A percentile compares a stretch with the other conserved stretches of the same genome.
phyloP scores from a whole-genome alignment of 345 rosid species.

The Combretum micranthum region DNA sequence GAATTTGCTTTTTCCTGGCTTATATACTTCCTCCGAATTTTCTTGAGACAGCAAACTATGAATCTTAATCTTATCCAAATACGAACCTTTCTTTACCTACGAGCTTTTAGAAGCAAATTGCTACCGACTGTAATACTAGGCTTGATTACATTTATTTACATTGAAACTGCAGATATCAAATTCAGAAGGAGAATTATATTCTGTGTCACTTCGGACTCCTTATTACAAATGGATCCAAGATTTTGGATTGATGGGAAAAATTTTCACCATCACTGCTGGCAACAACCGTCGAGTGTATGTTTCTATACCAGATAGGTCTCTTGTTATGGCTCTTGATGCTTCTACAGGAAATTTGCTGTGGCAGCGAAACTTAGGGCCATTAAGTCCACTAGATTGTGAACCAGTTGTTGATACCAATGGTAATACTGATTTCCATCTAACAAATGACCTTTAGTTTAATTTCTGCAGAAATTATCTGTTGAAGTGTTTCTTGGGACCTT shows the following conservation, averaged over 20 bases:
- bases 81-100: no score
- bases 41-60: no score
- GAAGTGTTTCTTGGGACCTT: background rate
- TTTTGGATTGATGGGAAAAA: slow-evolving; percentile 48
- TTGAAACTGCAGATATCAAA: slow-evolving; percentile 54
- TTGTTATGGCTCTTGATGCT: slow-evolving; percentile 54
- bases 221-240: slow-evolving; percentile 73
- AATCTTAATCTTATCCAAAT: no score
- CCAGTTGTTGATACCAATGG: slow-evolving; percentile 71
- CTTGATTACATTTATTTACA: background rate
- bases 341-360: slow-evolving; percentile 62
- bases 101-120: no score
- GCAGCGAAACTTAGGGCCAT: slow-evolving; percentile 62
- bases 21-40: no score
- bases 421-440: slow-evolving; percentile 7
- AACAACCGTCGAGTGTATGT: slow-evolving; percentile 69
- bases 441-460: background rate
- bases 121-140: no score
- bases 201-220: slow-evolving; percentile 56
- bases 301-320: slow-evolving; percentile 38
- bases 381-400: slow-evolving; percentile 30
- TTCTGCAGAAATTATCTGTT: background rate
- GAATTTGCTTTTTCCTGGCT: no score
- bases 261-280: slow-evolving; percentile 59
- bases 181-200: slow-evolving; percentile 67